Base-by-base conservation (phyloP, 2,329 filamentous ascomycete species). In the Trichoderma polysporum region DNA sequence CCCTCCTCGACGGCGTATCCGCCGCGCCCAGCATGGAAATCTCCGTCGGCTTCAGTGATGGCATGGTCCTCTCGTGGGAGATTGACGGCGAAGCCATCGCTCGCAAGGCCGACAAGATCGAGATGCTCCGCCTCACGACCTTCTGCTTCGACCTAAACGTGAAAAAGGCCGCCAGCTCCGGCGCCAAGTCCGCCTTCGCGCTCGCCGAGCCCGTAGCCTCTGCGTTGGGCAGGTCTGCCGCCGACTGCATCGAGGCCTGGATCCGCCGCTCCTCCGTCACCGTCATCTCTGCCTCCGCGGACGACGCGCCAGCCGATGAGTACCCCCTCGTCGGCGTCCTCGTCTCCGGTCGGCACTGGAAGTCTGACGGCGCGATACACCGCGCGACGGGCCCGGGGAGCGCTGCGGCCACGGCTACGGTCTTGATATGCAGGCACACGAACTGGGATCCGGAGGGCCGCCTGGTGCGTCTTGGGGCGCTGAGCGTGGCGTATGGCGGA, bases 31-130 rank as follows among this genome's bases (percentile, higher is more conserved):
- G 71, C 2, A 76, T 78, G 68, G 72, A 78, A 22, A 71, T 79
- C 15, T 78, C 74, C 0, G 67, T 79, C 10, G 78, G 78, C 17
- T 79, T 78, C 68, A 70, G 72, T 15, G 76, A 78, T 59, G 73
- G 72, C 19, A 70, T 72, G 27, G 70, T 79, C 15, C 71, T 78
- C 12, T 73, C 75, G 6, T 79, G 78, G 78, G 77, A 79, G 67
- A 72, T 75, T 57, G 73, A 78, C 27, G 76, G 73, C n/a, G 75
- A 78, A 10, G 72, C 73, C 22, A 76, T 78, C 29, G 68, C 72
- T 6, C 68, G 70, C 10, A 75, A 71, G 35, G 27, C 49, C 15
- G 72, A 73, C 27, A 68, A 70, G 12, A 70, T 78, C 33, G 69
- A 70, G 29, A 79, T 78, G 59, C 70, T 79, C 22, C 76, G 77